Percentiles rank a stretch among this genome's conserved stretches.
phyloP scores from a whole-genome alignment of 208 protist genomes.

The Trypanosoma grayi region DNA sequence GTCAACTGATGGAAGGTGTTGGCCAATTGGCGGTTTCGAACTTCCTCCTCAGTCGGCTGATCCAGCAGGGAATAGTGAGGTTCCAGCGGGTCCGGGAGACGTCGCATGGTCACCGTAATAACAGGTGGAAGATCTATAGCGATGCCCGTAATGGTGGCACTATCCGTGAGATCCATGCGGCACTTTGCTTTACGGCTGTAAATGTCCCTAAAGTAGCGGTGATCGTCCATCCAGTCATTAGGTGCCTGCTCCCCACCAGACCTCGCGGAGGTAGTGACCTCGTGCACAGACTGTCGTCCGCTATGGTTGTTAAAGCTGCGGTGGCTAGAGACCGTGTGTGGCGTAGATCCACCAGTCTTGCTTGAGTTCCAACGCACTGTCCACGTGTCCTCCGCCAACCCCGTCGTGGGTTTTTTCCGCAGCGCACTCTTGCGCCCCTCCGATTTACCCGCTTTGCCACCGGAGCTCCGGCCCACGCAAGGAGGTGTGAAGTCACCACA shows the following conservation, averaged over 20 bases:
- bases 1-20: constrained; percentile 78
- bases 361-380: neutral
- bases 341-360: neutral
- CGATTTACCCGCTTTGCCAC: neutral
- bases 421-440: neutral
- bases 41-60: constrained; percentile 58
- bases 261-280: too few relatives aligned
- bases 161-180: constrained; percentile 59
- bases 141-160: constrained; percentile 66
- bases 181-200: constrained; percentile 43
- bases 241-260: neutral
- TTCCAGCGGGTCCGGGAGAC: constrained; percentile 44
- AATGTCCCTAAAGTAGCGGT: constrained; percentile 24
- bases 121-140: constrained; percentile 53
- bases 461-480: neutral
- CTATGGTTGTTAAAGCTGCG: neutral
- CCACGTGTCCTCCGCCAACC: neutral
- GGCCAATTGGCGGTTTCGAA: constrained; percentile 56
- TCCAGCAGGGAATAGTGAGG: constrained; percentile 61
- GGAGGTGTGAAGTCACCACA: too few relatives aligned
- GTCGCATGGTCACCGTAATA: constrained; percentile 67
- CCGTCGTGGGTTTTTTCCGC: neutral
- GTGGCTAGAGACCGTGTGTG: neutral
- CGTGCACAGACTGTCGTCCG: too few relatives aligned
- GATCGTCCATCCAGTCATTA: constrained; percentile 3